These are phyloP conservation scores for Citrus trifoliata DNA, from an alignment of 345 rosid genomes.

Conservation along the genomic window DNA sequence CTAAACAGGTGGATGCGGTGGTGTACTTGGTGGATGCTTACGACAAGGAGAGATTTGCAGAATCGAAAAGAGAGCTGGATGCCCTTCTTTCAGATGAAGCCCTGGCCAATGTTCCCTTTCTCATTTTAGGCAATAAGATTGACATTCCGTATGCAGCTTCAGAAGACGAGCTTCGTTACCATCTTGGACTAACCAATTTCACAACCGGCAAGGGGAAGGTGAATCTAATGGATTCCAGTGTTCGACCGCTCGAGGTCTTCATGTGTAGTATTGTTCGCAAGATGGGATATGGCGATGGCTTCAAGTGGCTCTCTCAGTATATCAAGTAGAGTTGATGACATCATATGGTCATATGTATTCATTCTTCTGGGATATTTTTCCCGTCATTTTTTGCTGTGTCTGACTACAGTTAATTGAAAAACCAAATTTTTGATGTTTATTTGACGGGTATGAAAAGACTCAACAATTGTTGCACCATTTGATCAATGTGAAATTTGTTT, in stretches of 20 bases:
- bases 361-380: constrained; percentile 10
- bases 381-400: constrained; percentile 13
- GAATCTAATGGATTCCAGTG: constrained; percentile 33
- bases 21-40: constrained; percentile 62
- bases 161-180: constrained; percentile 48
- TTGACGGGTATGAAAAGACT: background rate
- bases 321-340: constrained; percentile 41
- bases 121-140: constrained; percentile 56
- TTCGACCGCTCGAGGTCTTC: constrained; percentile 53
- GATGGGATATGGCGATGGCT: constrained; percentile 68
- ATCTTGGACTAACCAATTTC: constrained; percentile 50
- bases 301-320: constrained; percentile 66
- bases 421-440: background rate
- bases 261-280: constrained; percentile 65
- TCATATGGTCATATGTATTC: background rate
- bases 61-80: constrained; percentile 54
- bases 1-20: constrained; percentile 48
- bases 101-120: constrained; percentile 49
- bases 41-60: constrained; percentile 60
- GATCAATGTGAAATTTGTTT: background rate
- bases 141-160: constrained; percentile 58
- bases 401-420: constrained; percentile 2
- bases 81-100: constrained; percentile 57
- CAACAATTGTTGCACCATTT: constrained; percentile 4
- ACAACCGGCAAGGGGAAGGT: constrained; percentile 60